Evolutionary conservation across 257 asterid species (phyloP).

Genomic region (Solanum clarkiae): DNA sequence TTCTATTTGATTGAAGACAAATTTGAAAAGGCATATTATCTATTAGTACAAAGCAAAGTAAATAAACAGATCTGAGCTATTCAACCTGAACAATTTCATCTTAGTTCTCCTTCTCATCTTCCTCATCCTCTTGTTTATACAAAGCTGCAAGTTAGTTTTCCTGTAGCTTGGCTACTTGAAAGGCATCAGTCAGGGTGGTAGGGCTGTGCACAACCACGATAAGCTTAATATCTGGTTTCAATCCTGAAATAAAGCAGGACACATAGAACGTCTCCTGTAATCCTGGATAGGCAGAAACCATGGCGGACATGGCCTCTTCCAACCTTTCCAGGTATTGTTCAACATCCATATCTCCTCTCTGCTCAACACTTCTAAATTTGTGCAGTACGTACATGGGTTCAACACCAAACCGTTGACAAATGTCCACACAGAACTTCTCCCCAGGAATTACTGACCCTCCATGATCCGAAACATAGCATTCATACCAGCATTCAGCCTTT

Average conservation of each 20-base stretch:
- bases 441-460: neutral
- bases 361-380: neutral
- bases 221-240: neutral
- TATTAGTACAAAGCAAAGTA: neutral
- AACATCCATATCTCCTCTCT: neutral
- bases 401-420: neutral
- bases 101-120: neutral
- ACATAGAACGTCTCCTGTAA: neutral
- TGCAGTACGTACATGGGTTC: neutral
- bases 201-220: neutral
- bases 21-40: neutral
- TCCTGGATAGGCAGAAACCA: neutral
- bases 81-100: neutral
- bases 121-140: neutral
- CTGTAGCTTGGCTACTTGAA: neutral
- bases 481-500: neutral
- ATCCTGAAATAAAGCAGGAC: neutral
- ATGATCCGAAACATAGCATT: neutral
- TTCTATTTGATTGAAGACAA: neutral
- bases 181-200: neutral
- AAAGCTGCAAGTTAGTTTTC: neutral
- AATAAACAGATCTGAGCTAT: neutral
- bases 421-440: neutral
- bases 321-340: neutral
- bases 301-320: neutral